These are phyloP conservation scores for Tieghemostelium lacteum DNA, from an alignment of 78 protist genomes.

Conservation along the genomic window DNA sequence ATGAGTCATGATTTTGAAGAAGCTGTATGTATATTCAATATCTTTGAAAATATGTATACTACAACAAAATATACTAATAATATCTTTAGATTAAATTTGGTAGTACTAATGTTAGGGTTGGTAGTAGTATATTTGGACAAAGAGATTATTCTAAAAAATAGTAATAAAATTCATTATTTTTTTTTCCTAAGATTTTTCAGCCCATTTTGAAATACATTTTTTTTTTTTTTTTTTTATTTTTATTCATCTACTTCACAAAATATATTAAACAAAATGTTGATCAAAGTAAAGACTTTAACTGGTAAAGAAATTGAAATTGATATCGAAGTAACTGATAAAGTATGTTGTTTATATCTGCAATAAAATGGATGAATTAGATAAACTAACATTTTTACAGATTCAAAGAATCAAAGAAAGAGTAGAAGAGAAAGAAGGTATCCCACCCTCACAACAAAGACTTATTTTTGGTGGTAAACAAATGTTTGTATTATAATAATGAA, in stretches of 20 bases:
- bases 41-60: background rate
- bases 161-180: background rate
- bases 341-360: background rate
- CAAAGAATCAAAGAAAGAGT: constrained; percentile 92
- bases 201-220: background rate
- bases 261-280: constrained; percentile 71
- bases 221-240: constrained; percentile 12
- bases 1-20: constrained; percentile 74
- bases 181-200: background rate
- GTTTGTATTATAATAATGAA: constrained; percentile 20
- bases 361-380: too few species aligned
- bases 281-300: constrained; percentile 89
- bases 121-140: constrained; percentile 78
- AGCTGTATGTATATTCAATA: constrained; percentile 50
- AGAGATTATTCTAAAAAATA: constrained; percentile 71
- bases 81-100: constrained; percentile 73
- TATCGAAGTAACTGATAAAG: constrained; percentile 89
- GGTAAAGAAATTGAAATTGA: constrained; percentile 92
- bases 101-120: constrained; percentile 72
- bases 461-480: constrained; percentile 90
- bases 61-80: background rate
- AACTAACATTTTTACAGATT: constrained; percentile 18
- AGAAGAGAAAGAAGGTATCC: constrained; percentile 95
- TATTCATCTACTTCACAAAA: constrained; percentile 1
- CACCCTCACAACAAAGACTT: constrained; percentile 94